These are phyloP conservation scores for Solanum pennellii DNA, from an alignment of 257 asterid species.

Conservation along the genomic window DNA sequence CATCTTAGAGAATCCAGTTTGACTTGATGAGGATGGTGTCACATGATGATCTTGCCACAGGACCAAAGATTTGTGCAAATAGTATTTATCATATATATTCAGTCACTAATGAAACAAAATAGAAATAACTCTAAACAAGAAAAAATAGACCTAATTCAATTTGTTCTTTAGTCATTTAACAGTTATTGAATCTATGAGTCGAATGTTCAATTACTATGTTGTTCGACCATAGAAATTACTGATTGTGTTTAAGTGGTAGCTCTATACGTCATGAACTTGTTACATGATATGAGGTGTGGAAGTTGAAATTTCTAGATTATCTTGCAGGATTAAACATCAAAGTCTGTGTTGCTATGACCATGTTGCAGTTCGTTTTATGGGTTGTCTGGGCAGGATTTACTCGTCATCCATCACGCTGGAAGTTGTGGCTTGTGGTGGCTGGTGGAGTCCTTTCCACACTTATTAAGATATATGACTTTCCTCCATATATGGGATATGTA, in stretches of 20 bases:
- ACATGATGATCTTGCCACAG: neutral
- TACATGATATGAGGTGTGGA: neutral
- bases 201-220: neutral
- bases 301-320: neutral
- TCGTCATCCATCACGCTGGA: slow-evolving; percentile 59
- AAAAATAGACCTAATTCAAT: neutral
- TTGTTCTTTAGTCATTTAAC: neutral
- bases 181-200: neutral
- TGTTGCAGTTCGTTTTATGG: slow-evolving; percentile 44
- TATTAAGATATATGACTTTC: slow-evolving; percentile 60
- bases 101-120: neutral
- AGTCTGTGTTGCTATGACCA: slow-evolving; percentile 48
- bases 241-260: neutral
- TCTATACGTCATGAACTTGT: neutral
- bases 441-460: slow-evolving; percentile 58
- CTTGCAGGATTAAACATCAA: slow-evolving; percentile 66
- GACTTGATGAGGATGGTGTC: neutral
- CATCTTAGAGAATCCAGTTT: neutral
- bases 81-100: neutral
- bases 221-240: neutral
- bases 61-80: neutral
- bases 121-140: neutral
- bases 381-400: slow-evolving; percentile 63
- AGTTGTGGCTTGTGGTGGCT: slow-evolving; percentile 52
- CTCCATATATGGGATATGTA: slow-evolving; percentile 54